Evolutionary conservation across 2,329 filamentous ascomycete species (phyloP), one percentile per base, ranked within the genome.

Genomic region (Paradendryphiella salina): DNA sequence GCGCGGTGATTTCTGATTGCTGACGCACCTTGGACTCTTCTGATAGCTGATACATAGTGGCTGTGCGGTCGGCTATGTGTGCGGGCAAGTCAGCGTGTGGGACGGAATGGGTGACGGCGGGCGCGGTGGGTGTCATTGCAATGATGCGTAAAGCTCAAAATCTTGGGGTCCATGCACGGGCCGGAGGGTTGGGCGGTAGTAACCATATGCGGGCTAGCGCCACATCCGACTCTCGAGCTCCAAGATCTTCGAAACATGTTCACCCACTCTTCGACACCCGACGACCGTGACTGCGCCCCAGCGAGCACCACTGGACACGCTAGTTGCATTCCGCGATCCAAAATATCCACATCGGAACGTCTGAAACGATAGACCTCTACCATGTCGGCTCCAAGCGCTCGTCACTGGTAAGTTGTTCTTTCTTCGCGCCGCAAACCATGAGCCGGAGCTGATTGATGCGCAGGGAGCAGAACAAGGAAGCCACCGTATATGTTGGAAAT

Each of bases 401-500:
- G 88, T 70, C 89, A 93, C 77, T 94, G 88, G 88, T 89, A 81
- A 62, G 78, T 64, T 31, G 21, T 32, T 18, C 35, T 21, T 32
- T 18, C 35, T 21, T 14, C 15, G 41, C 17, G 26, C 6, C 10
- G 14, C 36, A 17, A 10, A 11, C n/a, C 3, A 11, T 10, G 26
- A 17, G 10, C 44, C 28, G n/a, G 15, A 37, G 43, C 63, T 70
- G 45, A 70, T 46, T n/a, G 20, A 39, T 46, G 37, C 26, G 17
- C 45, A 73, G 70, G 71, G 72, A 96, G 73, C 93, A 97, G 80
- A 93, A 97, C 76, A 96, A 96, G 76, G 93, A 97, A 77, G 91
- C 91, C 64, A 97, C 94, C 34, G 89, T 97, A 73, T 99, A 99
- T 75, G 90, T 97, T 64, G 94, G 94, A 71, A 97, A 97, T 75